These are phyloP conservation scores for Plenodomus tracheiphilus DNA, from an alignment of 2,329 filamentous ascomycete species.

Conservation along the genomic window DNA sequence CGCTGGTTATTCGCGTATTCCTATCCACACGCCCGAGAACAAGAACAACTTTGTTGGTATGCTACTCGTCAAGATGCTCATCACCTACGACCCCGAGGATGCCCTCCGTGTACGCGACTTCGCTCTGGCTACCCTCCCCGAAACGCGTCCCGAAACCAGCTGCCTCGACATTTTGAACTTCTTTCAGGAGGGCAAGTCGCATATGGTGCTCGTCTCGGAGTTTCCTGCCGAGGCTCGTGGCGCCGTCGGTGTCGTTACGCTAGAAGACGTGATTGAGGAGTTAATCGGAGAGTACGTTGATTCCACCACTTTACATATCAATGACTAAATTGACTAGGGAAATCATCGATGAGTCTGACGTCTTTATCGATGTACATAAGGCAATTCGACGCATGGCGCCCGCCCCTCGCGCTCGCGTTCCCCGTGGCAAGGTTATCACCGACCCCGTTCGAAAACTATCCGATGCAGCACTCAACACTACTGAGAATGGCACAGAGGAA, in stretches of 20 bases:
- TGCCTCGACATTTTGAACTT: conserved; percentile 99
- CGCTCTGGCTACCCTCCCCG: conserved; percentile 87
- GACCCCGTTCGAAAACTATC: conserved; percentile 38
- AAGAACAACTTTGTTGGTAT: conserved; percentile 91
- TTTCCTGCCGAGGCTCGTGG: conserved; percentile 87
- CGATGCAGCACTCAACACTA: conserved; percentile 25
- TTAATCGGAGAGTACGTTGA: conserved; percentile 87
- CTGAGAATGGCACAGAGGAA: conserved; percentile 22
- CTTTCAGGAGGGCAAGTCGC: conserved; percentile 98
- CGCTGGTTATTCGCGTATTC: conserved; percentile 93
- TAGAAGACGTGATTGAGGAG: conserved; percentile 98
- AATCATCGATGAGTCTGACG: conserved; percentile 98
- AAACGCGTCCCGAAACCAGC: conserved; percentile 92
- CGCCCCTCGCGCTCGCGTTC: conserved; percentile 76
- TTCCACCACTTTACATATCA: neutral
- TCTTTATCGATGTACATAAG: conserved; percentile 98
- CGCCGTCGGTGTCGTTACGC: conserved; percentile 87
- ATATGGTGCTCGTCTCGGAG: conserved; percentile 96
- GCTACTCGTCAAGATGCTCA: conserved; percentile 97
- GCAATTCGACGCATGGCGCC: conserved; percentile 88
- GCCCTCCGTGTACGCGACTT: conserved; percentile 85
- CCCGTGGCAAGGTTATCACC: conserved; percentile 58
- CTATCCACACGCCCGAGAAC: conserved; percentile 86
- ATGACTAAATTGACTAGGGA: conserved; percentile 61
- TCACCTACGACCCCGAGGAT: conserved; percentile 97